Base-by-base conservation (phyloP, 768 basidiomycete genomes). In the Russula abietina region DNA sequence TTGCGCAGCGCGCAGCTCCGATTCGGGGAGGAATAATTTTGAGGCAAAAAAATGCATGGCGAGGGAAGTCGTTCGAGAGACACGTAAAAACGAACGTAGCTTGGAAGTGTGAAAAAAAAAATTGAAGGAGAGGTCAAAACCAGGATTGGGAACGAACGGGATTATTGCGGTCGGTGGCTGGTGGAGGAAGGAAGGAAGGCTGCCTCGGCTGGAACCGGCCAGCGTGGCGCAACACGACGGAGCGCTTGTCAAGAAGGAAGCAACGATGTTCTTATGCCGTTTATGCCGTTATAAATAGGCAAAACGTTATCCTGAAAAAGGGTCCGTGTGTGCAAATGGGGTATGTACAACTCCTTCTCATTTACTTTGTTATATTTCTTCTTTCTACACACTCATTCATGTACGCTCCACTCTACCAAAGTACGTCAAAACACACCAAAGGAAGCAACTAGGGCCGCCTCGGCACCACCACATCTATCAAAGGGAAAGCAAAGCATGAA, bases 361-460 rank as follows among this genome's bases (percentile, higher is more conserved):
- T 41, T 51, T 32, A 11, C 3, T 50, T 50, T 63, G 39, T 52
- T 14, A 11, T 12, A 11, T 12, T 50, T 63, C 48, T 53, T 19
- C 22, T 56, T 62, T 57, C 57, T 56, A 55, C 30, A 51, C 57
- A 22, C 32, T 46, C 48, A 39, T 24, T 24, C 52, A 30, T 65
- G 59, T 65, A 55, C 56, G 53, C 61, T 39, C 46, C 53, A 33
- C 41, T 32, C 62, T 59, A 55, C 45, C 28, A 30, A 59, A 62
- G 62, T 64, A 64, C 58, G 62, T 64, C 58, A 64, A 64, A 48
- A 52, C 59, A 51, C 33, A 57, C 19, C 7, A 39, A 51, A 48
- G 10, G 19, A 36, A 39, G 38, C 38, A 38, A 14, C 46, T 41
- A 50, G 14, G 30, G 43, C 53, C 55, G 55, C 60, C 56, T 45